Conservation (phyloP, 257 asterid genomes). For the Capsicum chinense region DNA sequence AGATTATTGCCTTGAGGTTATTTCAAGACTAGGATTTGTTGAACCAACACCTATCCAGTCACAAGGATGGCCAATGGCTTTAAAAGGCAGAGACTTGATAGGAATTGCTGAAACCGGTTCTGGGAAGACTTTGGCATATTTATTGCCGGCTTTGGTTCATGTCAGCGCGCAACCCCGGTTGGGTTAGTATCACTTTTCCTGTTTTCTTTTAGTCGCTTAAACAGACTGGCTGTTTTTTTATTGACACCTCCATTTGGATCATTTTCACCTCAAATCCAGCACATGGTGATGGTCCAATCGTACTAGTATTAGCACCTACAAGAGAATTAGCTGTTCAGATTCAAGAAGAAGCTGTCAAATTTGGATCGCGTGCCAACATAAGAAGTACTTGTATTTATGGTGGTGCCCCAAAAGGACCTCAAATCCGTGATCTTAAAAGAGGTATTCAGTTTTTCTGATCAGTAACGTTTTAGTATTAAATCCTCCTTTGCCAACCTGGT, state of each 20-base stretch:
- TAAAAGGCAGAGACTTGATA: slow-evolving; percentile 84
- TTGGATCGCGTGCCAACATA: slow-evolving; percentile 67
- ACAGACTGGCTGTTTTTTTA: not conserved
- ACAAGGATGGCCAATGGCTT: slow-evolving; percentile 99
- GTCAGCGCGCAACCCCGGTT: slow-evolving; percentile 86
- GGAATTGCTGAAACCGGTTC: slow-evolving; percentile 99
- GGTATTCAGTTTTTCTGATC: slow-evolving; percentile 44
- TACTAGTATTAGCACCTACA: slow-evolving; percentile 85
- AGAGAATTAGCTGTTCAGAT: slow-evolving; percentile 94
- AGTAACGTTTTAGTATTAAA: slow-evolving; percentile 6
- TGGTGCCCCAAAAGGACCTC: slow-evolving; percentile 97
- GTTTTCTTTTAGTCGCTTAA: not conserved
- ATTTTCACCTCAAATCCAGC: slow-evolving; percentile 44
- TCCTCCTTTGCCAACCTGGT: slow-evolving; percentile 22
- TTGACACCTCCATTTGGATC: not conserved
- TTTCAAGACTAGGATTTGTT: slow-evolving; percentile 73
- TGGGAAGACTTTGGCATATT: slow-evolving; percentile 85
- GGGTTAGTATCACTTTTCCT: slow-evolving; percentile 49
- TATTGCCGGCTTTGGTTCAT: slow-evolving; percentile 88
- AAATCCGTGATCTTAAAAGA: slow-evolving; percentile 84
- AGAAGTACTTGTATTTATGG: slow-evolving; percentile 92
- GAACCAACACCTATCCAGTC: slow-evolving; percentile 95
- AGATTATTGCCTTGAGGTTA: slow-evolving; percentile 84
- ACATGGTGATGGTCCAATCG: slow-evolving; percentile 89
- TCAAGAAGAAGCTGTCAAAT: slow-evolving; percentile 81